phyloP scores from a whole-genome alignment of 1,139 yeast genomes.

The Candida anutae region DNA sequence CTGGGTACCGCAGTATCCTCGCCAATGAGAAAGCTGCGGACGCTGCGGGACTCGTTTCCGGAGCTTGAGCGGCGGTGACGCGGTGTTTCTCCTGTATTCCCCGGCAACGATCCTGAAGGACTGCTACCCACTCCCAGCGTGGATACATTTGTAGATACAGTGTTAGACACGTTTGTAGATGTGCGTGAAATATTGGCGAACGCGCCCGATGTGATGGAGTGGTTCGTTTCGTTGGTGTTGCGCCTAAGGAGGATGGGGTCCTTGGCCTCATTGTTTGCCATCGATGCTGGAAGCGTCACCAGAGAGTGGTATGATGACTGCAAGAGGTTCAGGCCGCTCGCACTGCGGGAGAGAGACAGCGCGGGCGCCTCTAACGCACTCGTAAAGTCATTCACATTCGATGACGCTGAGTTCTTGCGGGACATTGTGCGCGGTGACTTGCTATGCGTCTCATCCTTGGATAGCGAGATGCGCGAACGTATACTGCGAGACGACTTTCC shows the following conservation, averaged over 20 bases:
- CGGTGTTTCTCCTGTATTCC: not conserved
- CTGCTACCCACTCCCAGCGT: not conserved
- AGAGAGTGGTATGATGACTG: slow-evolving; percentile 6
- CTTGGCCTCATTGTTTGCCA: slow-evolving; percentile 60
- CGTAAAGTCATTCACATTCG: slow-evolving; percentile 3
- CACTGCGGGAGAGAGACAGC: slow-evolving; percentile 6
- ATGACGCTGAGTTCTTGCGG: slow-evolving; percentile 28
- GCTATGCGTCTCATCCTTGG: slow-evolving; percentile 21
- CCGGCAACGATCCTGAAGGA: not conserved
- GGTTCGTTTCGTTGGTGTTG: slow-evolving; percentile 23
- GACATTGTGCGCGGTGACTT: slow-evolving; percentile 29
- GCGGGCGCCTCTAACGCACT: slow-evolving; percentile 3
- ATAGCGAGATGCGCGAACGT: slow-evolving; percentile 33
- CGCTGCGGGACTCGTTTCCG: slow-evolving; percentile 1
- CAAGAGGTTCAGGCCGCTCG: slow-evolving; percentile 6
- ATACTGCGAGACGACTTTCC: slow-evolving; percentile 44
- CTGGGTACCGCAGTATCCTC: not conserved
- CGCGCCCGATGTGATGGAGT: slow-evolving; percentile 1
- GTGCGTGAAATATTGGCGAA: slow-evolving; percentile 16
- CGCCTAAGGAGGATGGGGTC: slow-evolving; percentile 53
- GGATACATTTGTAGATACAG: slow-evolving; percentile 1
- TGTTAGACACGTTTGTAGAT: slow-evolving; percentile 29
- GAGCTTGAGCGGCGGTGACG: not conserved
- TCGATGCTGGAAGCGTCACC: slow-evolving; percentile 53
- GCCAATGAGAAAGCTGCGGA: slow-evolving; percentile 1